phyloP scores from a whole-genome alignment of 345 rosid species.

The Aegle marmelos region DNA sequence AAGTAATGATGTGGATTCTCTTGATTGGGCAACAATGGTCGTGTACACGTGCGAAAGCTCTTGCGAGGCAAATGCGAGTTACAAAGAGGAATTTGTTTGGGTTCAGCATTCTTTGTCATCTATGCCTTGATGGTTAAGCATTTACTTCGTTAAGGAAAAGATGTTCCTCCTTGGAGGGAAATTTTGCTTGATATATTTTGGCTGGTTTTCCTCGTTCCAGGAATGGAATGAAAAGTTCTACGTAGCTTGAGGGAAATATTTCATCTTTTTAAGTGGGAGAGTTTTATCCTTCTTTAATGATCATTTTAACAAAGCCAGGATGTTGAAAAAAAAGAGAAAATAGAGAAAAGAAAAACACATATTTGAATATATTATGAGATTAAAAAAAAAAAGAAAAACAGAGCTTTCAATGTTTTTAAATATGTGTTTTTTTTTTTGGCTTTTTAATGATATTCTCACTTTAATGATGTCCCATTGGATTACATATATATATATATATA shows the following conservation, averaged over 20 bases:
- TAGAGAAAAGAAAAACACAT: no score
- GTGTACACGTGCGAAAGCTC: constrained; percentile 75
- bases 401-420: no score
- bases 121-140: background rate
- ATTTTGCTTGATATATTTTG: background rate
- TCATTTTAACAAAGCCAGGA: no score
- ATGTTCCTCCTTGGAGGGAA: background rate
- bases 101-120: constrained; percentile 52
- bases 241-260: background rate
- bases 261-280: background rate
- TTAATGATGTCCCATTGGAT: no score
- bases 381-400: no score
- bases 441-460: no score
- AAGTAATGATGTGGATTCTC: constrained; percentile 64
- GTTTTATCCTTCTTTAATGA: background rate
- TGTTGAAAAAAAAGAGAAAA: no score
- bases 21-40: constrained; percentile 83
- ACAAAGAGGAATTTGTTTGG: constrained; percentile 84
- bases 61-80: constrained; percentile 53
- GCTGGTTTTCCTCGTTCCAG: background rate
- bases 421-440: no score
- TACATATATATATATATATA: no score
- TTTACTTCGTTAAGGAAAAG: background rate
- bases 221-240: background rate
- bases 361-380: no score